Conservation (phyloP, 768 basidiomycete genomes). For the Phlebiopsis gigantea region DNA sequence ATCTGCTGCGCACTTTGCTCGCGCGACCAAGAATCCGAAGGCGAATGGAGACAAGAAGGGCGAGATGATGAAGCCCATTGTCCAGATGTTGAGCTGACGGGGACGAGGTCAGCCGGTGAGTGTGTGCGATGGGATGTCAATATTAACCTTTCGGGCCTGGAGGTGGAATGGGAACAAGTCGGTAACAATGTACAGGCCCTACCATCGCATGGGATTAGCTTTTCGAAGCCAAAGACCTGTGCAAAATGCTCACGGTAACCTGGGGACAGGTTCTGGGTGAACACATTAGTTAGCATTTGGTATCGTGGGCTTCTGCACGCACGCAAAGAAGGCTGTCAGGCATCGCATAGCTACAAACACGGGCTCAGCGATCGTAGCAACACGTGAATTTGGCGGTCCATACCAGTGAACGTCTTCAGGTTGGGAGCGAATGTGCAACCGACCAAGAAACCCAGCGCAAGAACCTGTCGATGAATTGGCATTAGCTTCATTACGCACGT, state of each 20-base stretch:
- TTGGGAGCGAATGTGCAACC: conserved; percentile 55
- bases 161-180: conserved; percentile 67
- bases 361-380: too few species aligned
- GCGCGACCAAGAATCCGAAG: conserved; percentile 63
- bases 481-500: not conserved
- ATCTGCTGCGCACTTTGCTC: conserved; percentile 30
- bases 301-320: conserved; percentile 18
- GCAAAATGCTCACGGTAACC: conserved; percentile 35
- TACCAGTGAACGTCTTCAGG: conserved; percentile 52
- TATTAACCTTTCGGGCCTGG: conserved; percentile 58
- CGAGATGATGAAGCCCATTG: conserved; percentile 66
- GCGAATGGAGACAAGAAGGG: conserved; percentile 62
- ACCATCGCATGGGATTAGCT: not conserved
- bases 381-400: too few species aligned
- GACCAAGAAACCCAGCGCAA: conserved; percentile 53
- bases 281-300: not conserved
- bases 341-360: conserved; percentile 52
- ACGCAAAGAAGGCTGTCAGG: conserved; percentile 53
- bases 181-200: conserved; percentile 57
- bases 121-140: not conserved
- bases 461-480: conserved; percentile 30
- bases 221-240: not conserved
- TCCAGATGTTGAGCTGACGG: conserved; percentile 62
- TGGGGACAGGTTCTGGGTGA: conserved; percentile 48
- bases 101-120: not conserved